Percentiles rank a stretch among this genome's conserved stretches.
phyloP scores from a whole-genome alignment of 2,329 filamentous ascomycete species.

The Colletotrichum shisoi region DNA sequence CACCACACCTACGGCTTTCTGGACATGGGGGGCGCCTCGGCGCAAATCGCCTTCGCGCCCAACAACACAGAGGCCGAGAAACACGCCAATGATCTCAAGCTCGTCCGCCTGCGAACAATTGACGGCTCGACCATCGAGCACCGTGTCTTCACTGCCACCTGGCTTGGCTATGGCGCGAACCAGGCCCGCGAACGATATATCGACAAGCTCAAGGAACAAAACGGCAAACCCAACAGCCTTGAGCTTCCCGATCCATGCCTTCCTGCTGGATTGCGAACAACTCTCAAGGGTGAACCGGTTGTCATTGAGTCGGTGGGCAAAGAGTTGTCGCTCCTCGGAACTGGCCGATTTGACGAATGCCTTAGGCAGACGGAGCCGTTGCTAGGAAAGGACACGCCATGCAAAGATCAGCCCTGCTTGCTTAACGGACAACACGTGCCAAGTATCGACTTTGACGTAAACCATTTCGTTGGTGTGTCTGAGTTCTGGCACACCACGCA shows the following conservation, averaged over 20 bases:
- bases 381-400: slow-evolving; percentile 87
- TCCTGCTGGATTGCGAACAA: slow-evolving; percentile 77
- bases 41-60: slow-evolving; percentile 96
- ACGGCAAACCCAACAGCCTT: slow-evolving; percentile 61
- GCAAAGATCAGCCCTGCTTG: slow-evolving; percentile 82
- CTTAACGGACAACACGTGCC: slow-evolving; percentile 92
- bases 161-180: slow-evolving; percentile 97
- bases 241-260: slow-evolving; percentile 92
- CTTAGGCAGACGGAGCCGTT: slow-evolving; percentile 82
- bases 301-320: slow-evolving; percentile 48
- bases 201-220: slow-evolving; percentile 74
- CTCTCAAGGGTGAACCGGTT: slow-evolving; percentile 70
- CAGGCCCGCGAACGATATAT: slow-evolving; percentile 87
- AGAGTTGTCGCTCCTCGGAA: slow-evolving; percentile 73
- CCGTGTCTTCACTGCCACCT: slow-evolving; percentile 92
- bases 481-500: slow-evolving; percentile 99
- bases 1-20: slow-evolving; percentile 97
- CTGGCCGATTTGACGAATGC: slow-evolving; percentile 87
- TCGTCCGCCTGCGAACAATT: slow-evolving; percentile 83
- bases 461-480: slow-evolving; percentile 96
- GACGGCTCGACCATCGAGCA: slow-evolving; percentile 82
- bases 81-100: slow-evolving; percentile 86
- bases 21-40: slow-evolving; percentile 97
- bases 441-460: slow-evolving; percentile 94
- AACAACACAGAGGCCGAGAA: slow-evolving; percentile 89